Conservation (phyloP, 2,329 filamentous ascomycete genomes). For the Colletotrichum lentis region DNA sequence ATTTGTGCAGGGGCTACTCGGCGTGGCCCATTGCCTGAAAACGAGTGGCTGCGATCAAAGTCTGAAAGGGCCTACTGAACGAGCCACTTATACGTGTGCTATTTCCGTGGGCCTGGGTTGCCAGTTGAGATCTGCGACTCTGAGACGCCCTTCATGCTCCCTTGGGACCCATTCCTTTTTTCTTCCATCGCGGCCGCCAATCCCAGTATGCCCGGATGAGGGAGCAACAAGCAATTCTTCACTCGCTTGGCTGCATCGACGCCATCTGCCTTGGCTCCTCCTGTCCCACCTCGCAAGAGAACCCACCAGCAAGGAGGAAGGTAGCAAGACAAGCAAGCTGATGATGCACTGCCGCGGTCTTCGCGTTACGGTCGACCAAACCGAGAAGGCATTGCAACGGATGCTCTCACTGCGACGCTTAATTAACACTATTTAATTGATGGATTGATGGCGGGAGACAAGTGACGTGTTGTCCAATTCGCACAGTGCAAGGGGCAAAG, state of each 20-base stretch:
- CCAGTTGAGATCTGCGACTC: neutral
- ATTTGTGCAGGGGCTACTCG: neutral
- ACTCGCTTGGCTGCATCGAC: neutral
- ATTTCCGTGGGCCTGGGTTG: no score
- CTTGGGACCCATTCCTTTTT: neutral
- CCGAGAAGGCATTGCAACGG: no score
- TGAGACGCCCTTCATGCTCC: neutral
- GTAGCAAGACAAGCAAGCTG: conserved; percentile 19
- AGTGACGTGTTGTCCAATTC: no score
- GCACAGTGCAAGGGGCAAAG: no score
- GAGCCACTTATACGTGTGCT: neutral
- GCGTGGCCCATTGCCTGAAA: conserved; percentile 20
- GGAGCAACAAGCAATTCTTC: conserved; percentile 27
- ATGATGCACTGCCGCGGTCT: neutral
- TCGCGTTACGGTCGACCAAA: neutral
- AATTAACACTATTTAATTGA: no score
- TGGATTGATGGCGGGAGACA: no score
- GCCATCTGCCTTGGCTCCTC: conserved; percentile 14
- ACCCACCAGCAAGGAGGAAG: neutral
- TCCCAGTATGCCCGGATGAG: neutral
- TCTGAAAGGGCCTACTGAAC: neutral
- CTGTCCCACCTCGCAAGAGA: neutral
- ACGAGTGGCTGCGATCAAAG: conserved; percentile 11
- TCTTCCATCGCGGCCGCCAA: neutral
- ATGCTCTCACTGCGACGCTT: no score